These are phyloP conservation scores for Nelumbo lutea DNA, from an alignment of 164 flowering plant genomes.

Conservation along the genomic window DNA sequence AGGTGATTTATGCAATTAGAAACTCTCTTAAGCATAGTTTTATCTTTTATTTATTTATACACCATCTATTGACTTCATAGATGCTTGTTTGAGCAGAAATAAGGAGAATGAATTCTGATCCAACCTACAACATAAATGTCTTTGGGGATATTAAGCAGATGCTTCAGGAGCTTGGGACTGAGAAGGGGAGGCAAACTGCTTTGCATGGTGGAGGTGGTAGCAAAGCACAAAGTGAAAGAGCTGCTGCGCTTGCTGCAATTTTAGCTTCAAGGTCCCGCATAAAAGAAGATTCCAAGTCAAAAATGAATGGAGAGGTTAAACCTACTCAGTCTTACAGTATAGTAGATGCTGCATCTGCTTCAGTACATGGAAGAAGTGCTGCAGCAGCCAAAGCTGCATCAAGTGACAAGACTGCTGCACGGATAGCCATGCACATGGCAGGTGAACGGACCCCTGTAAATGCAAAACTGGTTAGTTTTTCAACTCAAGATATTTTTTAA, in stretches of 20 bases:
- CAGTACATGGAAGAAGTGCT: slow-evolving; percentile 99
- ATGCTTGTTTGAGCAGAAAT: slow-evolving; percentile 34
- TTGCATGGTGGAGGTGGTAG: slow-evolving; percentile 91
- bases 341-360: slow-evolving; percentile 98
- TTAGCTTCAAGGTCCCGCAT: slow-evolving; percentile 75
- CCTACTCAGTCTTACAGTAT: slow-evolving; percentile 60
- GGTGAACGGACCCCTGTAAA: slow-evolving; percentile 91
- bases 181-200: slow-evolving; percentile 73
- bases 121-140: slow-evolving; percentile 66
- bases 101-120: slow-evolving; percentile 57
- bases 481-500: background rate
- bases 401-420: slow-evolving; percentile 83
- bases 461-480: slow-evolving; percentile 73
- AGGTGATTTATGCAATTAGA: slow-evolving; percentile 35
- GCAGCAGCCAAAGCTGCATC: slow-evolving; percentile 84
- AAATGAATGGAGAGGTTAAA: slow-evolving; percentile 41
- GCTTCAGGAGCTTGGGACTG: slow-evolving; percentile 94
- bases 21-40: background rate
- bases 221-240: slow-evolving; percentile 92
- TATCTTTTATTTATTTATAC: background rate
- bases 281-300: slow-evolving; percentile 52
- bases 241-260: slow-evolving; percentile 75
- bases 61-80: too few species aligned
- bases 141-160: slow-evolving; percentile 90
- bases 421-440: slow-evolving; percentile 91